Conservation (phyloP, 768 basidiomycete species). For the Boletus rubroflammeus region DNA sequence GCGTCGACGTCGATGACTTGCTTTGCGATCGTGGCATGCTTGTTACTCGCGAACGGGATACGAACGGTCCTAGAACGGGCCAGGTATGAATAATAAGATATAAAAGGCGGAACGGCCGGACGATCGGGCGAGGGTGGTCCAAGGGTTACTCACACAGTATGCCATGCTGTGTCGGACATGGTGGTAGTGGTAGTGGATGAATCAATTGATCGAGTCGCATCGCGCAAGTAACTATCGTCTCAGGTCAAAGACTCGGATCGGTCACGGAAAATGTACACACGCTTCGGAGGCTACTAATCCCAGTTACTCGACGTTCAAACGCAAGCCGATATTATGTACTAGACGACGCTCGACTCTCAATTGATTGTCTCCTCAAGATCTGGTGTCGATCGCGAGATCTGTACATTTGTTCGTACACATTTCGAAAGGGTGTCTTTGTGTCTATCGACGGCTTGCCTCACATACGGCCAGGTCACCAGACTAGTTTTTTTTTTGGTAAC, state of each 20-base stretch:
- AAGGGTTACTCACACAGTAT: conserved; percentile 46
- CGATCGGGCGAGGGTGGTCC: background rate
- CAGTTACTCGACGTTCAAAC: background rate
- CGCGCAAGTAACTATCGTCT: background rate
- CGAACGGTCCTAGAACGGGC: conserved; percentile 51
- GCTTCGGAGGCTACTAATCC: too few relatives aligned
- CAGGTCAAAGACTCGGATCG: background rate
- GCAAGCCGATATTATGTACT: background rate
- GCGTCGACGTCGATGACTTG: conserved; percentile 83
- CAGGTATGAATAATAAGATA: background rate
- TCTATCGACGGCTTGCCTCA: too few relatives aligned
- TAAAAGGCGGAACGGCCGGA: background rate
- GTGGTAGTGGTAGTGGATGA: background rate
- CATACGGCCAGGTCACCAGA: too few relatives aligned
- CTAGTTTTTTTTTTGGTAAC: background rate
- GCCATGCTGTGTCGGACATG: conserved; percentile 42
- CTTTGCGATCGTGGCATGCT: conserved; percentile 79
- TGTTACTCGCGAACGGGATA: conserved; percentile 70
- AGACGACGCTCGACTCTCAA: background rate
- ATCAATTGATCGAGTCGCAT: conserved; percentile 2
- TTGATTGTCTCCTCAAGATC: background rate
- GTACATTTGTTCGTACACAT: background rate
- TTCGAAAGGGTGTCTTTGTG: background rate
- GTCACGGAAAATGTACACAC: background rate
- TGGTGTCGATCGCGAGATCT: background rate